phyloP scores from a whole-genome alignment of 495 filamentous ascomycete genomes.

The Aspergillus hancockii region DNA sequence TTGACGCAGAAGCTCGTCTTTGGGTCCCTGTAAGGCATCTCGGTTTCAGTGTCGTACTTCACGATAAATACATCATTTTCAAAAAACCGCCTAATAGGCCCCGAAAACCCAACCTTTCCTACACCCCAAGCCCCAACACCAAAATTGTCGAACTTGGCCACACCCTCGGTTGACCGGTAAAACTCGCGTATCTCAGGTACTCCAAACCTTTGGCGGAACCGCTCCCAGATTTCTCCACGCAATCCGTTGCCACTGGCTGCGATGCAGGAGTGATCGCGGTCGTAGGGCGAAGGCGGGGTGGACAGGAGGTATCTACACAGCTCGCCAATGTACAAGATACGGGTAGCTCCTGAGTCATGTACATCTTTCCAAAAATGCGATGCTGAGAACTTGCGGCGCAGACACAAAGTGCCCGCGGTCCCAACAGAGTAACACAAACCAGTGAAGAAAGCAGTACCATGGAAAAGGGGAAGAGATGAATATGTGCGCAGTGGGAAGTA shows the following conservation, averaged over 20 bases:
- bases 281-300: conserved; percentile 69
- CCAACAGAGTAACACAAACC: conserved; percentile 51
- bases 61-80: conserved; percentile 60
- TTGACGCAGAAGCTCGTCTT: conserved; percentile 69
- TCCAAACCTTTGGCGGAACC: conserved; percentile 80
- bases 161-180: conserved; percentile 85
- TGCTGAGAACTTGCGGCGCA: conserved; percentile 78
- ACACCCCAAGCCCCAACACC: conserved; percentile 69
- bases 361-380: conserved; percentile 84
- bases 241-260: conserved; percentile 87
- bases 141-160: conserved; percentile 71
- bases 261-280: conserved; percentile 71
- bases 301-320: conserved; percentile 86
- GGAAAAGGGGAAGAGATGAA: conserved; percentile 91
- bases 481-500: conserved; percentile 72
- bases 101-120: conserved; percentile 80
- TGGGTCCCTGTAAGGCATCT: conserved; percentile 68
- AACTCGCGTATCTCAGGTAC: conserved; percentile 84
- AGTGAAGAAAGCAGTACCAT: conserved; percentile 74
- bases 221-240: conserved; percentile 87
- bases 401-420: conserved; percentile 44
- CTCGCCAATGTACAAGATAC: conserved; percentile 94
- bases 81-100: conserved; percentile 58
- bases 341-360: conserved; percentile 70
- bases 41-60: conserved; percentile 70